phyloP scores from a whole-genome alignment of 257 asterid species.

The Scutellaria baicalensis region DNA sequence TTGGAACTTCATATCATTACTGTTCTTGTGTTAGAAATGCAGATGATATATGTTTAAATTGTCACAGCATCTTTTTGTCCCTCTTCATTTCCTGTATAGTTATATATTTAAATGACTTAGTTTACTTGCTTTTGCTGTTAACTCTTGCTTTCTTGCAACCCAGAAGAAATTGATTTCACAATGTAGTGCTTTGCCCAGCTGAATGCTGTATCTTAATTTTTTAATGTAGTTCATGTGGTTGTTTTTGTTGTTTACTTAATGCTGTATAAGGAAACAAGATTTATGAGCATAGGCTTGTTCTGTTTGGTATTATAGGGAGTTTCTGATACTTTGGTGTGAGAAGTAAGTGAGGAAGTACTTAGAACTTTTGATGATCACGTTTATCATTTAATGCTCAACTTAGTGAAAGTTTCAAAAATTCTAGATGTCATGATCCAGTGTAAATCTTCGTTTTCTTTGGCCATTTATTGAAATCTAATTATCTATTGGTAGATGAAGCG shows the following conservation, averaged over 20 bases:
- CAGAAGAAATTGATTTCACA: neutral
- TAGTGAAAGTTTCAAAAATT: neutral
- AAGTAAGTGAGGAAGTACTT: neutral
- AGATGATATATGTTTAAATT: neutral
- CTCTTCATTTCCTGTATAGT: neutral
- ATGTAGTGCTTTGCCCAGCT: neutral
- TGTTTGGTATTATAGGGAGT: neutral
- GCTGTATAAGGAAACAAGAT: conserved; percentile 4
- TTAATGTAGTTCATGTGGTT: neutral
- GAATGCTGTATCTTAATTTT: neutral
- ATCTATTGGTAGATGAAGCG: neutral
- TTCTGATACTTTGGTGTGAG: neutral
- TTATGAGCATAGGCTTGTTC: neutral
- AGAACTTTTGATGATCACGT: neutral
- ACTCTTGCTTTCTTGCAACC: neutral
- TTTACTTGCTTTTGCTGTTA: neutral
- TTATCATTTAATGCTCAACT: neutral
- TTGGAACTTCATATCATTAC: neutral
- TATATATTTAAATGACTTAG: neutral
- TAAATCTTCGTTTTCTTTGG: neutral
- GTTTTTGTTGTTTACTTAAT: neutral
- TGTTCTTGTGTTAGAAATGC: neutral
- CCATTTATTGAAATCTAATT: neutral
- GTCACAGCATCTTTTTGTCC: neutral
- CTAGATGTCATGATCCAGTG: neutral